Evolutionary conservation across 2,329 filamentous ascomycete genomes (phyloP), one percentile per base, ranked within the genome.

Genomic region (Claviceps maximensis): DNA sequence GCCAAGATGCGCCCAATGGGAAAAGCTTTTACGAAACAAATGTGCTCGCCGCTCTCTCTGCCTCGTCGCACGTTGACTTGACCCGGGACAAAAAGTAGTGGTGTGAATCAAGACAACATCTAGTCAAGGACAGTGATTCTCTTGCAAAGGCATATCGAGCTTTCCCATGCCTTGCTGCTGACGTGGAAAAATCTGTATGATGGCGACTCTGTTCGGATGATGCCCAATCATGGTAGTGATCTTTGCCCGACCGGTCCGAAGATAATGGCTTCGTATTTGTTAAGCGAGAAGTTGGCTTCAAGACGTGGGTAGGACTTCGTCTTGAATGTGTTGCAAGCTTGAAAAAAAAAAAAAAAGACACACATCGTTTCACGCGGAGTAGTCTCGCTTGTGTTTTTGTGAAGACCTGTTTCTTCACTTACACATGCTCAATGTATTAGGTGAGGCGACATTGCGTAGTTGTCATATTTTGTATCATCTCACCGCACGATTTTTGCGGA

Each of bases 401-500:
- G 29, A 8, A 12, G 21, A 36, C 12, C 13, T 25, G 19, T 23
- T 40, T 13, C 13, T 38, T 38, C 29, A 19, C 17, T 31, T 42
- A n/a, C 42, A n/a, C 21, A 38, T 19, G 13, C 31, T 21, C 29
- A 12, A 23, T 31, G 17, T 15, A 21, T 8, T 10, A 15, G 21
- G 12, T 21, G 17, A 40, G 31, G 17, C 21, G 31, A n/a, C 31
- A 19, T 36, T 33, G 23, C 23, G 13, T n/a, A 12, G 17, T 46
- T 29, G 44, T 8, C 8, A n/a, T 25, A 21, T 17, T 27, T 10
- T 12, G 5, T n/a, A 36, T 36, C 15, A 7, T 15, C 33, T 66
- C 60, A 80, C 62, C 75, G 71, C 54, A 74, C 66, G 47, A 72
- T 63, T 44, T 67, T 60, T 25, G 67, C 61, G 40, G 71, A 67